phyloP scores from a whole-genome alignment of 352 stramenopile genomes.

The Globisporangium uncinulatum region DNA sequence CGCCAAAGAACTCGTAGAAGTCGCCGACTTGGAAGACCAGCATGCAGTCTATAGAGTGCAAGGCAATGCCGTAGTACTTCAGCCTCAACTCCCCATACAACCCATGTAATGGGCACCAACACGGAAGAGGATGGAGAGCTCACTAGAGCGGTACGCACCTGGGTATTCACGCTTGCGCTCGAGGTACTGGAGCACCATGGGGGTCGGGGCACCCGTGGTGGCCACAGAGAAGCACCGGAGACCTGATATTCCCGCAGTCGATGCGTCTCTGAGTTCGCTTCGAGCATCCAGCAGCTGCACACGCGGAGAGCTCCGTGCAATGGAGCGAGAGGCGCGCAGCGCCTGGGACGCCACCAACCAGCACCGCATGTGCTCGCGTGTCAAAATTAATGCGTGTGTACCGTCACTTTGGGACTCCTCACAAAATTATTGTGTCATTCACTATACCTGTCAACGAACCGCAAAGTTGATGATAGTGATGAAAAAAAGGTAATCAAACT shows the following conservation, averaged over 20 bases:
- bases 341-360: background rate
- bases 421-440: too few species aligned
- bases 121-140: background rate
- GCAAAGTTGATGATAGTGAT: too few species aligned
- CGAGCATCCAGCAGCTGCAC: background rate
- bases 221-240: too few species aligned
- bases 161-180: conserved; percentile 74
- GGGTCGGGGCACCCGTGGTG: conserved; percentile 22
- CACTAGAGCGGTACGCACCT: conserved; percentile 17
- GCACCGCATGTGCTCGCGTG: background rate
- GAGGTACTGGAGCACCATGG: conserved; percentile 71
- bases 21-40: conserved; percentile 80
- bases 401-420: too few species aligned
- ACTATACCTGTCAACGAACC: too few species aligned
- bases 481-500: too few species aligned
- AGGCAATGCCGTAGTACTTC: too few species aligned
- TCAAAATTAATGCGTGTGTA: too few species aligned
- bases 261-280: too few species aligned
- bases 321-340: background rate
- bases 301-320: background rate
- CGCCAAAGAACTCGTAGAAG: conserved; percentile 83
- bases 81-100: too few species aligned
- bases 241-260: too few species aligned
- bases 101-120: too few species aligned
- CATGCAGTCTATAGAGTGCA: conserved; percentile 51